These are phyloP conservation scores for Verticillium longisporum DNA, from an alignment of 2,329 filamentous ascomycete species.

Conservation along the genomic window DNA sequence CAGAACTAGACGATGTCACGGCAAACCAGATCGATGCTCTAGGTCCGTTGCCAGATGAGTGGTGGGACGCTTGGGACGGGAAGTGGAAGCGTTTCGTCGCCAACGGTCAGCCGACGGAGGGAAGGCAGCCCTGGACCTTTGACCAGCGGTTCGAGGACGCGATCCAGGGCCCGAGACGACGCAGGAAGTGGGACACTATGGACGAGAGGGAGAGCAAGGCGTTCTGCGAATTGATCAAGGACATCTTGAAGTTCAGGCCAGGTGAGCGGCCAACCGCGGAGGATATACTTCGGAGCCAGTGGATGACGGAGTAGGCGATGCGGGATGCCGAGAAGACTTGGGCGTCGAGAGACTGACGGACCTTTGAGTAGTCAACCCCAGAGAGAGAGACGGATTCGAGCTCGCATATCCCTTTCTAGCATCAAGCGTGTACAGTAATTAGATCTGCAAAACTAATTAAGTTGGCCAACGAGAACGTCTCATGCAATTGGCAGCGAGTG, in stretches of 20 bases:
- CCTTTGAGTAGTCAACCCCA: no score
- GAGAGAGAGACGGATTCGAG: no score
- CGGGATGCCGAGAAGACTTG: slow-evolving; percentile 3
- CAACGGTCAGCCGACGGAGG: slow-evolving; percentile 5
- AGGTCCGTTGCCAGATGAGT: slow-evolving; percentile 13
- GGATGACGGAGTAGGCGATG: slow-evolving; percentile 9
- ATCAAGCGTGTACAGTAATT: no score
- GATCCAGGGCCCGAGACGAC: slow-evolving; percentile 19
- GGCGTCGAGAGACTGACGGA: no score
- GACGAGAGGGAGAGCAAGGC: slow-evolving; percentile 6
- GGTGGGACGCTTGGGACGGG: slow-evolving; percentile 9
- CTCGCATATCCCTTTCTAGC: no score
- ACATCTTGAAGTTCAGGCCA: slow-evolving; percentile 10
- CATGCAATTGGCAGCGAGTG: no score
- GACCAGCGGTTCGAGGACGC: slow-evolving; percentile 21
- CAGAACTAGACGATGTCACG: slow-evolving; percentile 12
- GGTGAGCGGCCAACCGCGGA: slow-evolving; percentile 8
- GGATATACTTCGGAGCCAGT: slow-evolving; percentile 9
- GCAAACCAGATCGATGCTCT: slow-evolving; percentile 15
- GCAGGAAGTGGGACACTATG: slow-evolving; percentile 1
- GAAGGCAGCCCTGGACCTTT: slow-evolving; percentile 14
- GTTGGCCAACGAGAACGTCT: no score
- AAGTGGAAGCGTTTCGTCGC: slow-evolving; percentile 5
- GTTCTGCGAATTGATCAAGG: slow-evolving; percentile 8
- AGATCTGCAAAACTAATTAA: no score